Evolutionary conservation across 2,329 filamentous ascomycete species (phyloP), one percentile per base, ranked within the genome.

Genomic region (Fusarium guadeloupense): DNA sequence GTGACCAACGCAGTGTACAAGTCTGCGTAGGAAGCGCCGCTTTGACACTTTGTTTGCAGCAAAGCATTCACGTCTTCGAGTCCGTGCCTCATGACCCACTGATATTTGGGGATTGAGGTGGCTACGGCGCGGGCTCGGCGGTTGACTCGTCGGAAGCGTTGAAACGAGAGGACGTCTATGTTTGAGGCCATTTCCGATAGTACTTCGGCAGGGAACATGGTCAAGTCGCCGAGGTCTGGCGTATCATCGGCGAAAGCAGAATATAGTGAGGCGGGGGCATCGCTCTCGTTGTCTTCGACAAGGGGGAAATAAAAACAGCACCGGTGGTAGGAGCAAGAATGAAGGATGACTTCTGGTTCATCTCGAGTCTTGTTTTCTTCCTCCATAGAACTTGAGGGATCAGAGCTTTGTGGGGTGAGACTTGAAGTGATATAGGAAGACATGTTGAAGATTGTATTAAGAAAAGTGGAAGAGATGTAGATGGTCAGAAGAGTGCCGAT

Each of bases 281-380:
- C 5, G 6, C 17, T 8, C 2, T 3, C 9, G 16, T 33, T 7
- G 6, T 25, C 14, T 2, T 34, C 5, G 43, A 46, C n/a, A 0
- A 48, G 5, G 1, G 35, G 51, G 4, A 46, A 47, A 4, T 57
- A 54, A 14, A 40, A 64, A 1, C 42, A 44, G 4, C 9, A 14
- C 0, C 62, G 33, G 7, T 61, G 48, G 25, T 64, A 61, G 5
- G 57, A 43, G 6, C 62, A 64, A 5, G 40, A 17, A 3, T 12
- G 13, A 4, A 45, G 13, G 10, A 52, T 26, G 4, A n/a, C 7
- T 5, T 45, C 10, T 13, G 19, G 8, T 1, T 33, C 13, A 6
- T 45, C 4, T 6, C 12, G 4, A 4, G 12, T n/a, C 19, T 9
- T 13, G 2, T 9, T 14, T 19, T 20, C 26, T 26, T 6, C 9